These are phyloP conservation scores for Dorcoceras hygrometricum DNA, from an alignment of 257 asterid species.

Conservation along the genomic window DNA sequence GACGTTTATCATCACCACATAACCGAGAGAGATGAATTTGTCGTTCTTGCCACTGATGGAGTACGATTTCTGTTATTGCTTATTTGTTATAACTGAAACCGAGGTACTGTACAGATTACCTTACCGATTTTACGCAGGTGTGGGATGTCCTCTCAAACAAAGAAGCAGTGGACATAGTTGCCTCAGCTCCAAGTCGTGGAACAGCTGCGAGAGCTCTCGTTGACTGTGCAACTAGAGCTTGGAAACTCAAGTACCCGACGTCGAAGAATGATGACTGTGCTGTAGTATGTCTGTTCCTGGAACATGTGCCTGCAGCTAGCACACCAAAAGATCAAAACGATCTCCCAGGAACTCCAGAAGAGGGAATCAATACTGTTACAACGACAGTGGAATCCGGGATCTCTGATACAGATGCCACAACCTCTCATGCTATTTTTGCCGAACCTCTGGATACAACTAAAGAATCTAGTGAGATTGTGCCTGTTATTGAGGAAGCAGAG, in stretches of 20 bases:
- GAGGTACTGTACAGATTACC: neutral
- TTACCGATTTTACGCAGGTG: conserved; percentile 44
- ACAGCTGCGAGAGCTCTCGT: conserved; percentile 90
- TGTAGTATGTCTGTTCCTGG: conserved; percentile 76
- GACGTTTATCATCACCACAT: conserved; percentile 89
- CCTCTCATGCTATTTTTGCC: conserved; percentile 26
- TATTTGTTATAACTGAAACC: neutral
- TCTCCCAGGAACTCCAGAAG: conserved; percentile 25
- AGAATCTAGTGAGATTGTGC: conserved; percentile 68
- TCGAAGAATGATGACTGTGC: conserved; percentile 98
- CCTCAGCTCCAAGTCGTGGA: conserved; percentile 82
- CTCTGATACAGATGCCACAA: conserved; percentile 16
- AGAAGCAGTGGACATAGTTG: conserved; percentile 91
- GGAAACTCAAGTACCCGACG: conserved; percentile 98
- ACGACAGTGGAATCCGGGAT: conserved; percentile 22
- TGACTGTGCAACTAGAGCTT: conserved; percentile 92
- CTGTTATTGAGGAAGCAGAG: conserved; percentile 47
- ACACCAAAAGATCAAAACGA: conserved; percentile 27
- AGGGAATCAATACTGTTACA: conserved; percentile 21
- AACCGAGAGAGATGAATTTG: conserved; percentile 61
- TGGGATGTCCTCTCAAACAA: conserved; percentile 98
- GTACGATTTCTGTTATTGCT: conserved; percentile 34
- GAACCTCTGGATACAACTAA: conserved; percentile 26
- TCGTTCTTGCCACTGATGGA: conserved; percentile 96
- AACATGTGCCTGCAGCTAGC: conserved; percentile 24